Base-by-base conservation (phyloP, 768 basidiomycete genomes). In the Lactarius pseudohatsudake region DNA sequence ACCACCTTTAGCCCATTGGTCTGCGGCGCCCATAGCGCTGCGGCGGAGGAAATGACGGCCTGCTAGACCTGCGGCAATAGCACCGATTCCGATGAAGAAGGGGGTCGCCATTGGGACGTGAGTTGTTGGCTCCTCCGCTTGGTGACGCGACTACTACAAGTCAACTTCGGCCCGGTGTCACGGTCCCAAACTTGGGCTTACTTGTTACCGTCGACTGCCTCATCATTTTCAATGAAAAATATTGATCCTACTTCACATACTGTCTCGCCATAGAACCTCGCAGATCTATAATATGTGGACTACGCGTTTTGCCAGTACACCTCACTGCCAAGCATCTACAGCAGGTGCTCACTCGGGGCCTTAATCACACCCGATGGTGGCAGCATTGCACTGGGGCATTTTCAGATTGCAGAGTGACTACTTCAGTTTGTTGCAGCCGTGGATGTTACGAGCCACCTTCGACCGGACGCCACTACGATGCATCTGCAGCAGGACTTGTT, bases 1-100 rank as follows among this genome's bases (percentile, higher is more conserved):
- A 9, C 97, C 96, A 64, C 96, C 96, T 77, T 89, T 94, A 20
- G 82, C 88, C 87, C 93, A 98, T 75, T 96, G 84, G 53, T 94
- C 89, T 15, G 88, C 89, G 13, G 83, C 88, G 28, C 79, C 81
- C 70, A 79, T 84, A 15, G 84, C 88, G 32, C 89, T 89, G 28
- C 81, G 82, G 53, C 88, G 84, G 54, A 94, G 72, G 15, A 92
- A 76, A 55, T 87, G 86, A 57, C 94, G 82, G 8, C 91, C 92
- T 26, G 85, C 84, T 10, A 94, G 76, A 15, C 87, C 92, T 53
- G 91, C 89, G 16, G 88, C 85, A 67, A 93, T 82, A 53, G 92
- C 90, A 54, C 87, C 87, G 64, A 93, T 80, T 56, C 92, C 94
- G 57, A 94, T 73, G 50, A 94, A 79, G 56, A 93, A 75, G 62